Evolutionary conservation across 805 yeast genomes (phyloP).

Genomic region (Starmerella etchellsii): DNA sequence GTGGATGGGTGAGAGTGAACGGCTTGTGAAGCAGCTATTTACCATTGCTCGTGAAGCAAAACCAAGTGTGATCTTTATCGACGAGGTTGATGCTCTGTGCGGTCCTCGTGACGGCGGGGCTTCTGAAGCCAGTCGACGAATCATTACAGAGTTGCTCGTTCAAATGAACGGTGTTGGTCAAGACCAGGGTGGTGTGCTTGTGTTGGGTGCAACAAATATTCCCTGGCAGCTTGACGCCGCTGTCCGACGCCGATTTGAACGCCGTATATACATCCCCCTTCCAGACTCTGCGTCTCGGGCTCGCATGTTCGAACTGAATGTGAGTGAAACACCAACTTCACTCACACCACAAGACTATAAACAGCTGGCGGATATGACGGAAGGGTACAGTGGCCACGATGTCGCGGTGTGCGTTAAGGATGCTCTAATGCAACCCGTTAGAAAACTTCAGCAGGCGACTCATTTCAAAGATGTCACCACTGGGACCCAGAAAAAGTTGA

Average conservation of each 20-base stretch:
- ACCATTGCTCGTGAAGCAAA: slow-evolving; percentile 92
- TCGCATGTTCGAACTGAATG: slow-evolving; percentile 86
- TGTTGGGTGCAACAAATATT: slow-evolving; percentile 92
- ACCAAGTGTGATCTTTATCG: slow-evolving; percentile 92
- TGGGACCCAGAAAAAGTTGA: slow-evolving; percentile 33
- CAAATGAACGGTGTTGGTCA: slow-evolving; percentile 99
- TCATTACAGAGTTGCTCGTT: slow-evolving; percentile 86
- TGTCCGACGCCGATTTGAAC: slow-evolving; percentile 88
- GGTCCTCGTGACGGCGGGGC: slow-evolving; percentile 98
- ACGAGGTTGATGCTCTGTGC: slow-evolving; percentile 95
- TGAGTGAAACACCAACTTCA: slow-evolving; percentile 78
- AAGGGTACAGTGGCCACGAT: slow-evolving; percentile 96
- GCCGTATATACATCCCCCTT: slow-evolving; percentile 84
- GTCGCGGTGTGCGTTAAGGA: slow-evolving; percentile 93
- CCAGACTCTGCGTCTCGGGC: slow-evolving; percentile 91
- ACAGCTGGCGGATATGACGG: slow-evolving; percentile 80
- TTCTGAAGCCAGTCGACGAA: slow-evolving; percentile 89
- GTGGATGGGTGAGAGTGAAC: slow-evolving; percentile 99
- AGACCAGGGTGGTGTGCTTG: slow-evolving; percentile 83
- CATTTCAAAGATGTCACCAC: slow-evolving; percentile 59
- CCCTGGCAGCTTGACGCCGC: slow-evolving; percentile 99
- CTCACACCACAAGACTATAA: slow-evolving; percentile 61
- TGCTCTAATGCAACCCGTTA: slow-evolving; percentile 94
- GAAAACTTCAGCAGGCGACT: slow-evolving; percentile 90
- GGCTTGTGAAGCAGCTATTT: slow-evolving; percentile 88